Base-by-base conservation (phyloP, 2,329 filamentous ascomycete species). In the Penicillium glabrum region DNA sequence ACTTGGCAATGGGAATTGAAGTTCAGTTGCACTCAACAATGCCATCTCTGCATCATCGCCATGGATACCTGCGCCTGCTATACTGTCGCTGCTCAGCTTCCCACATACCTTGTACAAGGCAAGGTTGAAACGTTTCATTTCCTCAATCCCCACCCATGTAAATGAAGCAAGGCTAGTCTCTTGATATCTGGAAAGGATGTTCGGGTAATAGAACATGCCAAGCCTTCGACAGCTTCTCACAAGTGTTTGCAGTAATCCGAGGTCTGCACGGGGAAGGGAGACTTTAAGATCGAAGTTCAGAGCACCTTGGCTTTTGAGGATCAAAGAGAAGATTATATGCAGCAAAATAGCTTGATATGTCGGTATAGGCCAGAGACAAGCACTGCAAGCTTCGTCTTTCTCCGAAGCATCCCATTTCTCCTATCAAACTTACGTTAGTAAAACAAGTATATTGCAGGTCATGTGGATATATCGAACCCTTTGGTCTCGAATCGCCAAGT, bases 281-380 rank as follows among this genome's bases (percentile, higher is more conserved):
- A 54, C 23, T 14, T 57, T 63, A 3, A 69, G 29, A 21, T 65
- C 60, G 2, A 64, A 45, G 13, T 59, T 45, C 2, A 64, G 23
- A 11, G 24, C 7, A 23, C 41, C 33, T 1, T 41, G 33, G 24
- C 55, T 27, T 13, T 53, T 54, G 4, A 29, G 37, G 0, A 66
- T 33, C 1, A 67, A 21, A 24, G 69, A 56, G 49, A 71, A 69
- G 14, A 73, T 67, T 8, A 69, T 59, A 51, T 72, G 66, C 1
- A 73, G 52, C 16, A 73, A 49, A 26, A 73, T 69, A 14, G 67
- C 67, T 59, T 73, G 70, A 23, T 71, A 73, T 8, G 62, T 70
- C 3, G 70, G 53, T 9, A 73, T 63, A n/a, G 70, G 71, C 66
- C 69, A 72, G 21, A 46, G 43, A n/a, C 56, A 66, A 21, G 24